These are phyloP conservation scores for Chlorencoelia australis DNA, from an alignment of 2,329 filamentous ascomycete genomes.

Conservation along the genomic window DNA sequence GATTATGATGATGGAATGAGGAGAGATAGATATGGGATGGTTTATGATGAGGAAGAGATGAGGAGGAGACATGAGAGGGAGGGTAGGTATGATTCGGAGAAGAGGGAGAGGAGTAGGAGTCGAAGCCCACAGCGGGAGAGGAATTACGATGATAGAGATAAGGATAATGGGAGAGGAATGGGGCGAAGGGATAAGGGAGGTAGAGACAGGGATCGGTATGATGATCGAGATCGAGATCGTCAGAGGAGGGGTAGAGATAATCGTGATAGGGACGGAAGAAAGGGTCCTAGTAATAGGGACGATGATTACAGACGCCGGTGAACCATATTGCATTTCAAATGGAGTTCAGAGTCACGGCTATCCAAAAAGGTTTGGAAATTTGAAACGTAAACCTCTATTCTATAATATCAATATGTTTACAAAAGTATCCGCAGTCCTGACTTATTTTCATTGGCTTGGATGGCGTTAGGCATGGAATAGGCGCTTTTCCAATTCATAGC, in stretches of 20 bases:
- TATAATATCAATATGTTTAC: too few relatives aligned
- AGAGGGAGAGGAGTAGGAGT: slow-evolving; percentile 25
- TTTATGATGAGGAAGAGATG: slow-evolving; percentile 67
- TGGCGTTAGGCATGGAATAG: too few relatives aligned
- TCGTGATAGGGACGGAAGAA: slow-evolving; percentile 3
- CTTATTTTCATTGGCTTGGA: too few relatives aligned
- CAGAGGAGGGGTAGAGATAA: slow-evolving; percentile 16
- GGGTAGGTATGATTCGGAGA: slow-evolving; percentile 20
- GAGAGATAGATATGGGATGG: slow-evolving; percentile 59
- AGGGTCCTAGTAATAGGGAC: not conserved
- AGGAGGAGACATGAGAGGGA: slow-evolving; percentile 38
- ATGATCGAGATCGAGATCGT: slow-evolving; percentile 14
- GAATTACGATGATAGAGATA: slow-evolving; percentile 11
- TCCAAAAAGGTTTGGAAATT: too few relatives aligned
- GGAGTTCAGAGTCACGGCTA: too few relatives aligned
- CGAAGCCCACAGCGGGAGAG: slow-evolving; percentile 22
- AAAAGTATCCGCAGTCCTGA: too few relatives aligned
- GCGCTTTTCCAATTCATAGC: too few relatives aligned
- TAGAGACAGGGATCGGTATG: slow-evolving; percentile 16
- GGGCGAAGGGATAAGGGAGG: slow-evolving; percentile 12
- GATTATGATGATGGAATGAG: slow-evolving; percentile 27
- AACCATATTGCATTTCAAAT: too few relatives aligned
- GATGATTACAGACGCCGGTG: slow-evolving; percentile 4
- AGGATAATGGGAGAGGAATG: slow-evolving; percentile 12
- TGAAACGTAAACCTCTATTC: too few relatives aligned